Conservation (phyloP, 176 grass and related monocot species). For the Carex pumila region DNA sequence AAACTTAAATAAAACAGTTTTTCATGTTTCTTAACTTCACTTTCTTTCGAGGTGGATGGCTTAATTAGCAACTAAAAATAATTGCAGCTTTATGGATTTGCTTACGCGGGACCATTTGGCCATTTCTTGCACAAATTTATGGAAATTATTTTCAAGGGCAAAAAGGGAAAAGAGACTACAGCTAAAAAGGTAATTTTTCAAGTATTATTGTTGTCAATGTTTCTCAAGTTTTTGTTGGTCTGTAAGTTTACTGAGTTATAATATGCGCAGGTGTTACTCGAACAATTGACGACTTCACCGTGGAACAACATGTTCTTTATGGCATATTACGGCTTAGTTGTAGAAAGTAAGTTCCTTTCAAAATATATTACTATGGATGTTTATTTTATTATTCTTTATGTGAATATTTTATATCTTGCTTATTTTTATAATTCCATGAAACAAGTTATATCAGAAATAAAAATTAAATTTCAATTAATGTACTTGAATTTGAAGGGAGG, state of each 20-base stretch:
- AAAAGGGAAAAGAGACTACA: constrained; percentile 81
- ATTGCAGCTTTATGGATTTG: constrained; percentile 70
- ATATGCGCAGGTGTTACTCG: constrained; percentile 43
- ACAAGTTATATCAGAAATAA: background rate
- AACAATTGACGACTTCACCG: constrained; percentile 65
- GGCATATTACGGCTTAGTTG: constrained; percentile 67
- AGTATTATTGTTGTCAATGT: background rate
- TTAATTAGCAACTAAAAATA: background rate
- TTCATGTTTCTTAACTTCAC: background rate
- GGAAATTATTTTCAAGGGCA: constrained; percentile 76
- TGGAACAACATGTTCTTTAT: constrained; percentile 85
- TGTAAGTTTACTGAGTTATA: background rate
- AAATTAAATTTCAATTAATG: constrained; percentile 6
- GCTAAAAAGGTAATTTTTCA: constrained; percentile 61
- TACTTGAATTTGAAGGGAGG: constrained; percentile 42
- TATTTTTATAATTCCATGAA: background rate
- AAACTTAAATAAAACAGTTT: background rate
- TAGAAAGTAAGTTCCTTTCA: constrained; percentile 45
- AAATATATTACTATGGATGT: constrained; percentile 6
- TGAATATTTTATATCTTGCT: background rate
- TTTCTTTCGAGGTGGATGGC: background rate
- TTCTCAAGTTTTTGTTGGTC: background rate
- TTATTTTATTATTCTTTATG: background rate
- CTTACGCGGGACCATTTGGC: constrained; percentile 71
- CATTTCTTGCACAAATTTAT: constrained; percentile 86